These are phyloP conservation scores for Pseudocercospora eumusae DNA, from an alignment of 2,329 filamentous ascomycete genomes.

Conservation along the genomic window DNA sequence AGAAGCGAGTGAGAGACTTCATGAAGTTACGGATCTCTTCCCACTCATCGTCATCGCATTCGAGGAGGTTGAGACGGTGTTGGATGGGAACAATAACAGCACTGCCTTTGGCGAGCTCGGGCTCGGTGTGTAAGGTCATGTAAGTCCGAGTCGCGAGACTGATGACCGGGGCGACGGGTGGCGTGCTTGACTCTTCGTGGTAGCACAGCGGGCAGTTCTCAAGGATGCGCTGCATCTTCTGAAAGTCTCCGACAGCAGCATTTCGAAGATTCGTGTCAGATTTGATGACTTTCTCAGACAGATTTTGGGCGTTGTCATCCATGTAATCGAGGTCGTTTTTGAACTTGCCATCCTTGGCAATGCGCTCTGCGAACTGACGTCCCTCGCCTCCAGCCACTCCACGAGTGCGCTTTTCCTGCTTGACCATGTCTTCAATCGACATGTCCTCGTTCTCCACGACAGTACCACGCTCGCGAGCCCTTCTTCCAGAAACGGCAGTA, in stretches of 20 bases:
- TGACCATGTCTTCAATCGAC: conserved; percentile 94
- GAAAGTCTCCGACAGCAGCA: conserved; percentile 81
- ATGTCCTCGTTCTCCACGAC: conserved; percentile 94
- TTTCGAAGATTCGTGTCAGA: conserved; percentile 87
- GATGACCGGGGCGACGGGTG: conserved; percentile 77
- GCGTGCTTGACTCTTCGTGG: conserved; percentile 75
- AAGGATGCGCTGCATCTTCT: conserved; percentile 82
- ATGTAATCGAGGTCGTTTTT: conserved; percentile 93
- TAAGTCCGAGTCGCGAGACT: conserved; percentile 84
- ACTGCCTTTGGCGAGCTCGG: conserved; percentile 79
- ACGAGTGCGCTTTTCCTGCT: conserved; percentile 84
- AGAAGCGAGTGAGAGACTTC: conserved; percentile 92
- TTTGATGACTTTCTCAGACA: conserved; percentile 84
- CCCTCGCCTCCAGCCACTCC: conserved; percentile 70
- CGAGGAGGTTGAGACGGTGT: conserved; percentile 86
- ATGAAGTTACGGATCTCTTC: conserved; percentile 99
- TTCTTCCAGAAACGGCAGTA: conserved; percentile 73
- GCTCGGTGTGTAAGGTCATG: conserved; percentile 84
- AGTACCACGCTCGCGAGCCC: conserved; percentile 78
- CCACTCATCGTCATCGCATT: conserved; percentile 99
- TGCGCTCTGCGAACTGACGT: conserved; percentile 81
- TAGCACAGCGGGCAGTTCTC: conserved; percentile 89
- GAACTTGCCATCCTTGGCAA: conserved; percentile 89
- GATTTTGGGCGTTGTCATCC: conserved; percentile 90
- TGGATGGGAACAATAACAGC: conserved; percentile 87